phyloP scores from a whole-genome alignment of 805 yeast species.

The Yarrowia divulgata region DNA sequence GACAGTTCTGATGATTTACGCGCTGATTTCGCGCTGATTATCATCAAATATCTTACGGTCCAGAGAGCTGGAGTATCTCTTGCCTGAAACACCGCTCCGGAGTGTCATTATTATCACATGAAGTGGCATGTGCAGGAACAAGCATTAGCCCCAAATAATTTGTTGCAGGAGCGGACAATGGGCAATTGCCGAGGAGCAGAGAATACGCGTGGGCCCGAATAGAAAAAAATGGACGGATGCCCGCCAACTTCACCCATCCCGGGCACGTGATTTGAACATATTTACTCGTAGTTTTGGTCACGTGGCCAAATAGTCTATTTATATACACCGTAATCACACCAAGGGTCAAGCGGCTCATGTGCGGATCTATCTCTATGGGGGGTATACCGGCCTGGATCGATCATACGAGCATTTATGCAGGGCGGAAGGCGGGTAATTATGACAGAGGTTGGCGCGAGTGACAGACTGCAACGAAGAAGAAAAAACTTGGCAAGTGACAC shows the following conservation, averaged over 20 bases:
- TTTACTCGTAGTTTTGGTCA: background rate
- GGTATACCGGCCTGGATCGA: background rate
- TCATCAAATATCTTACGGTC: no score
- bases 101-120: slow-evolving; percentile 7
- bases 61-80: no score
- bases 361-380: background rate
- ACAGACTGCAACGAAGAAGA: no score
- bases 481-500: background rate
- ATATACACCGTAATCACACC: background rate
- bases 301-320: background rate
- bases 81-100: background rate
- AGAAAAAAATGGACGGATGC: no score
- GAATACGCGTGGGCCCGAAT: no score
- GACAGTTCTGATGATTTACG: no score
- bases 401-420: background rate
- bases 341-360: background rate
- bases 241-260: background rate
- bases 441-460: background rate
- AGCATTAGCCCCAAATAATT: slow-evolving; percentile 2
- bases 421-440: background rate
- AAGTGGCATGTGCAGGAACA: slow-evolving; percentile 27
- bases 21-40: no score
- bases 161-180: background rate
- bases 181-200: background rate
- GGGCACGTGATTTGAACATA: background rate